Evolutionary conservation across 768 basidiomycete species (phyloP), one percentile per base, ranked within the genome.

Genomic region (Boletus barrowsii): DNA sequence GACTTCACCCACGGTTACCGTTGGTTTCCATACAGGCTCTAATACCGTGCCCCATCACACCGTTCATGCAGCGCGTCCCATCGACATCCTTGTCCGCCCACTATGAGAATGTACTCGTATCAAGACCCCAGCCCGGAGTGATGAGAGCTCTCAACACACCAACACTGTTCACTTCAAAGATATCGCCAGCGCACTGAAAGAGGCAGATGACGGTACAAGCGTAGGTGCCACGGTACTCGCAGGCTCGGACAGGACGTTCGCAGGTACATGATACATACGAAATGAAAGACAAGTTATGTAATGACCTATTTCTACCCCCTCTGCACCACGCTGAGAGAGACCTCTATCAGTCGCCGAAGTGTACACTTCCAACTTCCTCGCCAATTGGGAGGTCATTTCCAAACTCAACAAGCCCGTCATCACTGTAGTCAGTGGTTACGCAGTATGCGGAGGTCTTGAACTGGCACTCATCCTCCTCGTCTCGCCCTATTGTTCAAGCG

Each of bases 261-360:
- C 96, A 54, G 93, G 93, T 88, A 63, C 55, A 86, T 60, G 41
- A 13, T 22, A 10, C 35, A n/a, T 42, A 33, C 33, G 94, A 98
- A 74, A 98, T 98, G 96, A 94, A 93, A 72, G 91, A 95, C 74
- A 94, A 94, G 73, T 76, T 85, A 55, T 97, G 93, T 93, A 64
- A 66, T n/a, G 83, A 72, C 26, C 14, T 10, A 5, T 20, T 14
- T 42, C 43, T 32, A 10, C 35, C 10, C 15, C 11, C 2, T 5
- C n/a, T 29, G n/a, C 36, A 10, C 9, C 44, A 10, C 53, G 22
- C 22, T 54, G 42, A 52, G 7, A 29, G 30, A 10, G 51, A 8
- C 22, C 44, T 24, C 22, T 40, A 30, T 24, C 65, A 93, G 92
- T 86, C 66, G 76, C 88, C n/a, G 90, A 95, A 54, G 93, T 86